phyloP scores from a whole-genome alignment of 805 yeast genomes.

The Zygosaccharomyces gambellarensis region DNA sequence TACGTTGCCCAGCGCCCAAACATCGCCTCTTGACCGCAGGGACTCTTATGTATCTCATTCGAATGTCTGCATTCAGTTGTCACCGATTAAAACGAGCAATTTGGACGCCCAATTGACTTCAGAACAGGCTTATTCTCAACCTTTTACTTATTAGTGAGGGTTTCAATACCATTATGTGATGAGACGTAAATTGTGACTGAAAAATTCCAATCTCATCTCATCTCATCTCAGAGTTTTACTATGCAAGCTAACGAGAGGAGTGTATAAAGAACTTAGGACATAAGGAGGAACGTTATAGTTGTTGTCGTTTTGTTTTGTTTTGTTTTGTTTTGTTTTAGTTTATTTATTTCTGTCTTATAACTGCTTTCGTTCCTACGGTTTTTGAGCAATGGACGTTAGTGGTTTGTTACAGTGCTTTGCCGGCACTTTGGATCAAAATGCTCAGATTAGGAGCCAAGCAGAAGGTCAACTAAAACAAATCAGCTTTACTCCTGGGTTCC shows the following conservation, averaged over 20 bases:
- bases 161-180: background rate
- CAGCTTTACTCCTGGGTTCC: constrained; percentile 61
- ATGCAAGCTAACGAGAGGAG: background rate
- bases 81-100: constrained; percentile 24
- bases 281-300: background rate
- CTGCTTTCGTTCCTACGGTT: background rate
- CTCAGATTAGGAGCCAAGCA: constrained; percentile 56
- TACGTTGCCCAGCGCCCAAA: constrained; percentile 10
- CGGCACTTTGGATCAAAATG: constrained; percentile 70
- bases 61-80: constrained; percentile 18
- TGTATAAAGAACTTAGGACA: constrained; percentile 1
- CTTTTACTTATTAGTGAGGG: constrained; percentile 18
- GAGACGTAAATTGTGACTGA: constrained; percentile 6
- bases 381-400: constrained; percentile 55
- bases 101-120: constrained; percentile 22
- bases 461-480: constrained; percentile 61
- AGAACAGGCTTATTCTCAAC: constrained; percentile 33
- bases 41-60: constrained; percentile 9
- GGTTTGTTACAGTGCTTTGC: constrained; percentile 69
- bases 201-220: constrained; percentile 2
- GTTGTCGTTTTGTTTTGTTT: background rate
- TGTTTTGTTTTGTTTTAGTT: background rate
- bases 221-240: constrained; percentile 5
- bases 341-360: background rate
- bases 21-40: constrained; percentile 7